Percentiles rank a stretch among this genome's conserved stretches.
These are phyloP conservation scores for Stagonosporopsis tanaceti DNA, from an alignment of 2,329 filamentous ascomycete species.

Conservation along the genomic window DNA sequence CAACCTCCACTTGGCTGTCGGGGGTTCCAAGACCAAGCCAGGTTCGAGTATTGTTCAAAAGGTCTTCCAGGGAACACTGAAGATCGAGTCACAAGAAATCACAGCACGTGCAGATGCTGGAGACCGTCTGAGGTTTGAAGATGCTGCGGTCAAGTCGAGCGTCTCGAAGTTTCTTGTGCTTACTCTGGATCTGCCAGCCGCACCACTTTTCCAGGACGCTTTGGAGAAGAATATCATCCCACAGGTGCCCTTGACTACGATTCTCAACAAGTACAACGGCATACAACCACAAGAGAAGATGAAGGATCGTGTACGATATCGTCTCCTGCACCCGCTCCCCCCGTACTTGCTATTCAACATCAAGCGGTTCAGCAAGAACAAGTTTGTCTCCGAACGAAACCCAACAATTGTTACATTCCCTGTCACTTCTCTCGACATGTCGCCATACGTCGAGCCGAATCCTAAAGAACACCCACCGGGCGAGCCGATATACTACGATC, in stretches of 20 bases:
- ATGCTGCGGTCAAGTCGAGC: conserved; percentile 82
- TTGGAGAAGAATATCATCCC: conserved; percentile 96
- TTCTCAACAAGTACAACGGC: conserved; percentile 94
- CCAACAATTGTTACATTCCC: conserved; percentile 98
- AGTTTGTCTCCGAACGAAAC: conserved; percentile 95
- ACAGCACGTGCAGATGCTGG: conserved; percentile 87
- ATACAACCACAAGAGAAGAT: conserved; percentile 85
- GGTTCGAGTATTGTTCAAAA: conserved; percentile 87
- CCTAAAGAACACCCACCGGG: conserved; percentile 72
- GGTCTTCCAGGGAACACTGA: conserved; percentile 91
- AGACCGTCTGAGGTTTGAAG: conserved; percentile 91
- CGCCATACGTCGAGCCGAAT: conserved; percentile 90
- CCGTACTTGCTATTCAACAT: conserved; percentile 93
- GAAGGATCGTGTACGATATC: conserved; percentile 86
- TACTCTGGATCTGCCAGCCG: conserved; percentile 88
- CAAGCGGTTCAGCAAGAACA: conserved; percentile 96
- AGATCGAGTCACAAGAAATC: conserved; percentile 92
- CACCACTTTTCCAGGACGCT: conserved; percentile 95
- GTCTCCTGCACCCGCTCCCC: conserved; percentile 87
- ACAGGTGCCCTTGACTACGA: conserved; percentile 76
- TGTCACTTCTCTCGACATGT: conserved; percentile 82
- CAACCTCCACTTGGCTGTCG: conserved; percentile 88
- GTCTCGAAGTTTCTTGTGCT: conserved; percentile 86
- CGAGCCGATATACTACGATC: conserved; percentile 92
- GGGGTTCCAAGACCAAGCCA: conserved; percentile 86